Base-by-base conservation (phyloP, 1,284 basidiomycete genomes). In the Laetiporus sulphureus region DNA sequence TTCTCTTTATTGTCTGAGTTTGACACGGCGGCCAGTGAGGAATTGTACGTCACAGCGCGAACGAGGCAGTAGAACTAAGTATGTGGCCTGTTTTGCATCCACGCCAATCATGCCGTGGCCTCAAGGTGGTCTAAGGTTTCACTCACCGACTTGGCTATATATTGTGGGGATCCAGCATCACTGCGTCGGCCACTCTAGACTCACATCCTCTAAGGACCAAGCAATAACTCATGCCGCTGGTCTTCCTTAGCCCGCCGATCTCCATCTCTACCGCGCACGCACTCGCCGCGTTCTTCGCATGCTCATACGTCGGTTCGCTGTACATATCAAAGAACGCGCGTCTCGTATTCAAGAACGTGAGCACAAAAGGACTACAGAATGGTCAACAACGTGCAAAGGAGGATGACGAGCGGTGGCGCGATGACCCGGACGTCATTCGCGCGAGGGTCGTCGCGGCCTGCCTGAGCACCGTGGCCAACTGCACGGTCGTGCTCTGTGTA, bases 341-440 rank as follows among this genome's bases (percentile, higher is more conserved):
- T n/a, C 47, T 60, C 4, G 48, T 41, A 10, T 60, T 56, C 51
- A 54, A 46, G 31, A 46, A 30, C 12, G 47, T 19, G 23, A 32
- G 19, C 18, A 34, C 35, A 4, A 19, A 24, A 6, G 24, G 40
- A 10, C 43, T 42, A 8, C 40, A 36, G 2, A 46, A 53, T 21
- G 52, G 55, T 29, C 46, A 53, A 33, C 46, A 50, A 38, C 51
- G 54, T 30, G 31, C 18, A 11, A 57, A 50, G 42, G 38, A 48
- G 13, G 31, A 37, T 21, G 53, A 55, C 32, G 72, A 73, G 45
- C 68, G 75, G 24, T 79, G 75, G 71, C 69, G 88, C 49, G 80
- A 91, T 54, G 80, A 89, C 49, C 78, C 86, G 1, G 69, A 72
- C 25, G 83, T 91, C 13, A 87, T 91, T 40, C 71, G 72, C 15